Base-by-base conservation (phyloP, 1,284 basidiomycete genomes). In the Pholiota adiposa region DNA sequence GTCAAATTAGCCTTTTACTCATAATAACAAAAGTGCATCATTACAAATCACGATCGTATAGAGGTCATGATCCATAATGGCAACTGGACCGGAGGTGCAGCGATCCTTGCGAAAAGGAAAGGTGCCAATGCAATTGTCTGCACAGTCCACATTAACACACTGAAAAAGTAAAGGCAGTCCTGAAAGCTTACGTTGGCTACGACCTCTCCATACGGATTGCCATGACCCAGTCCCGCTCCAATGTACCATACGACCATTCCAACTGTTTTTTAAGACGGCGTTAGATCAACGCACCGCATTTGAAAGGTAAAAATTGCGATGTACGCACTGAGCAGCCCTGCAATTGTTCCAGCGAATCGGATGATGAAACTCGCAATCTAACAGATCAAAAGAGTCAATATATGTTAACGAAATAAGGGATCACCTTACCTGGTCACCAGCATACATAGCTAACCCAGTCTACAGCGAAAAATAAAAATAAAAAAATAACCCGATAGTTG, bases 161-260 rank as follows among this genome's bases (percentile, higher is more conserved):
- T n/a, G 21, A 21, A 41, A 46, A 12, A 46, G 29, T 16, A 36
- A 54, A 44, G 46, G 23, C 40, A n/a, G 21, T 11, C 11, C n/a
- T n/a, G 33, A 52, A 54, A 7, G 65, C 72, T 56, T 23, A 77
- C 77, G 21, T 75, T 72, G 19, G 74, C 77, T 12, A 77, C 65
- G 31, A 77, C 77, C 4, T 77, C 63, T 21, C 75, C 77, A 59
- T 78, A 79, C 11, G 76, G 73, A 54, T 77, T 79, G 21, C 77
- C 77, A 40, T 66, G 51, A 9, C 72, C 74, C 40, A 60, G 49
- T 6, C 74, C 73, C 33, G 77, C 69, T 5, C 75, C 75, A 8
- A 79, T 77, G 54, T 79, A 79, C 77, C 77, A 79, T 11, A 72
- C 70, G 7, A 66, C 73, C 69, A 78, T 74, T 4, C 77, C 77